Base-by-base conservation (phyloP, 345 rosid species). In the Gossypium mustelinum region DNA sequence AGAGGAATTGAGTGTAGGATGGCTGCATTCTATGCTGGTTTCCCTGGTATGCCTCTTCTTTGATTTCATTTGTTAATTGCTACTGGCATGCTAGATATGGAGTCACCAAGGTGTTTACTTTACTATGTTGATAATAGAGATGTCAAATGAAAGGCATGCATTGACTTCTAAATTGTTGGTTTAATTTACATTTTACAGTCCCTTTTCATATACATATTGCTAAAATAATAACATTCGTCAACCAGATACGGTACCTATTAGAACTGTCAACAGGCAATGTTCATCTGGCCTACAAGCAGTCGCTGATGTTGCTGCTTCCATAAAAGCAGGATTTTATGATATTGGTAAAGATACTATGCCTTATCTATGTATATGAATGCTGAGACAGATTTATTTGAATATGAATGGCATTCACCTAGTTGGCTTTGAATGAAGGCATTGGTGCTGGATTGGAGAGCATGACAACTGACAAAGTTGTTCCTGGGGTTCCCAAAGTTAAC, bases 261-360 rank as follows among this genome's bases (percentile, higher is more conserved):
- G 96, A 82, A 94, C 95, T 39, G 97, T 94, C 85, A 90, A 92
- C 77, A 89, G 97, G 83, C 97, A 92, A 81, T 94, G 98, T 74
- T 94, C 98, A 72, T 94, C 98, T 9, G 94, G 97, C 9, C 85
- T 94, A 54, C 98, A 92, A 75, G 97, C 97, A 13, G 96, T 94
- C 70, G 94, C 93, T 76, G 98, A 94, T 85, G 93, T 92, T 78
- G 98, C 94, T 74, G 94, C 91, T 73, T 83, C 85, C 70, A 89
- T 94, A 66, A 92, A 86, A 89, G 91, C 97, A 16, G 98, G 98
- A 75, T 89, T 76, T 79, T 92, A 91, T 75, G 93, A 94, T 67
- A 86, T 94, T 50, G 98, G 97, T 90, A 76, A 63, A 80, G 47
- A 12, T 47, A 55, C 67, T 72, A 25, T 16, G 18, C 20, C 41